A percentile compares a stretch with the other conserved stretches of the same genome.
Evolutionary conservation across 306 rosid species (phyloP).

Genomic region (Ziziphus jujuba): DNA sequence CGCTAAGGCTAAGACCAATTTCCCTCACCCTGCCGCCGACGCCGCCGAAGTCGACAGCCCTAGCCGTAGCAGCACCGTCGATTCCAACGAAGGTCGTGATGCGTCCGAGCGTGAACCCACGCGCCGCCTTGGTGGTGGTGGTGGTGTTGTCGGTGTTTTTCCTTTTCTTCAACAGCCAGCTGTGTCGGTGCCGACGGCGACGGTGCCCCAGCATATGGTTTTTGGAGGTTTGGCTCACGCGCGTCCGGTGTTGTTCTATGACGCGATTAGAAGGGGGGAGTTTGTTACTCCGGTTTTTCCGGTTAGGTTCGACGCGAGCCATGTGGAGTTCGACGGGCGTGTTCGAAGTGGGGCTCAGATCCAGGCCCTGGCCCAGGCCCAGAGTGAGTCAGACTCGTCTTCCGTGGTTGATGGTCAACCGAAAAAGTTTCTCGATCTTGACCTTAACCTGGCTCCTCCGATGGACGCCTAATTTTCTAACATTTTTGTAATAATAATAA

Average conservation of each 20-base stretch:
- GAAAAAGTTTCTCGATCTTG: neutral
- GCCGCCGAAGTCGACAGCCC: neutral
- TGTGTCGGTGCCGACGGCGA: neutral
- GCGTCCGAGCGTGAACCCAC: neutral
- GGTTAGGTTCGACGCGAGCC: neutral
- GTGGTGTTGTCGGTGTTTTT: neutral
- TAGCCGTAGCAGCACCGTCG: slow-evolving; percentile 18
- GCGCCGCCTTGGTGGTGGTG: neutral
- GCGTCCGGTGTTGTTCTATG: slow-evolving; percentile 9
- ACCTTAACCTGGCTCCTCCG: slow-evolving; percentile 24
- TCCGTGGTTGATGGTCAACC: slow-evolving; percentile 18
- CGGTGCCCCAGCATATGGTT: neutral
- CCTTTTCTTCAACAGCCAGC: slow-evolving; percentile 2
- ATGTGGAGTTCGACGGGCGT: neutral
- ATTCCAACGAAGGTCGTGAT: slow-evolving; percentile 8
- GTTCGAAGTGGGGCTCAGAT: neutral
- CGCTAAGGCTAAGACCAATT: slow-evolving; percentile 25
- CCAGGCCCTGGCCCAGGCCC: neutral
- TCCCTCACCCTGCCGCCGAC: slow-evolving; percentile 7
- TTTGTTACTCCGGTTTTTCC: slow-evolving; percentile 7
- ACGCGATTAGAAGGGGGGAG: neutral
- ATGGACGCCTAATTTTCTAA: slow-evolving; percentile 9
- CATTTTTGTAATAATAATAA: neutral
- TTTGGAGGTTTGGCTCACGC: neutral
- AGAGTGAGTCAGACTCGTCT: slow-evolving; percentile 21